These are phyloP conservation scores for Pseudozyma tsukubaensis DNA, from an alignment of 1,284 basidiomycete species.

Conservation along the genomic window DNA sequence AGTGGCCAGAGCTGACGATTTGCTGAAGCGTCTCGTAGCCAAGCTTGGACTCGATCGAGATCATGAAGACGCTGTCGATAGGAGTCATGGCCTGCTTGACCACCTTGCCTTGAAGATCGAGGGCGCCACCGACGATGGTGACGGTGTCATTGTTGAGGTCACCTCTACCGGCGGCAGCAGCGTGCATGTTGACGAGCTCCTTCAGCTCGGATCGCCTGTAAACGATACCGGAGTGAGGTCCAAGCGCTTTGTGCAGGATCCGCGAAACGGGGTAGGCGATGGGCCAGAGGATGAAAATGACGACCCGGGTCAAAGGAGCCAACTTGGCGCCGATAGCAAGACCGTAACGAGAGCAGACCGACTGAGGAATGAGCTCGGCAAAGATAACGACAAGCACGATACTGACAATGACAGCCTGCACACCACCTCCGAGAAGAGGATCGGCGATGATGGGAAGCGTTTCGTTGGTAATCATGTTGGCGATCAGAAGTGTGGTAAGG, in stretches of 20 bases:
- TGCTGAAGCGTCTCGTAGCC: constrained; percentile 81
- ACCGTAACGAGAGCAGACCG: constrained; percentile 70
- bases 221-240: constrained; percentile 67
- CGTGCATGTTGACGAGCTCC: constrained; percentile 80
- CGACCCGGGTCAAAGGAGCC: constrained; percentile 63
- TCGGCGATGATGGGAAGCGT: constrained; percentile 90
- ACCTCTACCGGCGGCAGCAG: constrained; percentile 72
- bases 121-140: constrained; percentile 79
- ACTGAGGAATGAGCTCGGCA: constrained; percentile 86
- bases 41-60: constrained; percentile 81
- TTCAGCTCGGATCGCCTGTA: constrained; percentile 74
- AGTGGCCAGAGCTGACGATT: constrained; percentile 82
- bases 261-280: constrained; percentile 68
- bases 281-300: constrained; percentile 67
- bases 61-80: constrained; percentile 77
- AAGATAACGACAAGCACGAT: constrained; percentile 74
- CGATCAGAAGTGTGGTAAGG: constrained; percentile 66
- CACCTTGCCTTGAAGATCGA: constrained; percentile 79
- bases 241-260: constrained; percentile 66
- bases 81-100: constrained; percentile 83
- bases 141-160: constrained; percentile 80
- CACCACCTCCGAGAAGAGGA: constrained; percentile 84
- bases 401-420: constrained; percentile 73
- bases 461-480: constrained; percentile 68
- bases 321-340: constrained; percentile 68